Evolutionary conservation across 2,329 filamentous ascomycete species (phyloP).

Genomic region (Diaporthe ampelina): DNA sequence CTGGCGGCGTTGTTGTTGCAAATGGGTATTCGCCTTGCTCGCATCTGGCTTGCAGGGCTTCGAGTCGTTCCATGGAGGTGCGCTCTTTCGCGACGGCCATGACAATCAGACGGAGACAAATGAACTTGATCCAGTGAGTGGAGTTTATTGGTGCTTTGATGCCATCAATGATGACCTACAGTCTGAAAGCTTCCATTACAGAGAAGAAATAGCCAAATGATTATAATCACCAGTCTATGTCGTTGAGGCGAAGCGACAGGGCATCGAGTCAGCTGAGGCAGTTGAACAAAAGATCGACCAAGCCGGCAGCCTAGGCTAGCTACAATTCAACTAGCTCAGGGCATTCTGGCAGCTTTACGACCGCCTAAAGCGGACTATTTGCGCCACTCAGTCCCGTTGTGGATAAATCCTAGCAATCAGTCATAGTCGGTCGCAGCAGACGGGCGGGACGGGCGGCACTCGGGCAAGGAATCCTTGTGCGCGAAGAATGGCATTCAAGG

Average conservation of each 20-base stretch:
- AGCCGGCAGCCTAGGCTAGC: conserved; percentile 1
- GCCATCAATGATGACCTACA: too few species aligned
- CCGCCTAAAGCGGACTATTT: background rate
- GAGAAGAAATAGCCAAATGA: too few species aligned
- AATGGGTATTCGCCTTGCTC: background rate
- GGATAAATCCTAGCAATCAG: background rate
- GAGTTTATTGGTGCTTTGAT: too few species aligned
- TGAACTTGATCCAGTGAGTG: fast-evolving
- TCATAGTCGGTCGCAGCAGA: too few species aligned
- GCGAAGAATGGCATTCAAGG: background rate
- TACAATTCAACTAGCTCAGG: background rate
- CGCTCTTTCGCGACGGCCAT: background rate
- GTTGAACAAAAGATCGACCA: conserved; percentile 9
- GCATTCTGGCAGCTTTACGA: background rate
- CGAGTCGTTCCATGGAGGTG: too few species aligned
- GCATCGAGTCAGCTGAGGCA: background rate
- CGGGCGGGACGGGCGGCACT: background rate
- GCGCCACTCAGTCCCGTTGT: background rate
- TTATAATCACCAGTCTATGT: background rate
- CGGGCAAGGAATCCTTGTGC: too few species aligned
- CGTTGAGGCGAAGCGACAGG: background rate
- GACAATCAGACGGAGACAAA: too few species aligned
- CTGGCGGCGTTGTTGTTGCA: background rate
- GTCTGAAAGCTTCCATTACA: background rate
- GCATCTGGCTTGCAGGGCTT: background rate